Base-by-base conservation (phyloP, 108 stramenopile species). In the Stephanodiscus minutulus region DNA sequence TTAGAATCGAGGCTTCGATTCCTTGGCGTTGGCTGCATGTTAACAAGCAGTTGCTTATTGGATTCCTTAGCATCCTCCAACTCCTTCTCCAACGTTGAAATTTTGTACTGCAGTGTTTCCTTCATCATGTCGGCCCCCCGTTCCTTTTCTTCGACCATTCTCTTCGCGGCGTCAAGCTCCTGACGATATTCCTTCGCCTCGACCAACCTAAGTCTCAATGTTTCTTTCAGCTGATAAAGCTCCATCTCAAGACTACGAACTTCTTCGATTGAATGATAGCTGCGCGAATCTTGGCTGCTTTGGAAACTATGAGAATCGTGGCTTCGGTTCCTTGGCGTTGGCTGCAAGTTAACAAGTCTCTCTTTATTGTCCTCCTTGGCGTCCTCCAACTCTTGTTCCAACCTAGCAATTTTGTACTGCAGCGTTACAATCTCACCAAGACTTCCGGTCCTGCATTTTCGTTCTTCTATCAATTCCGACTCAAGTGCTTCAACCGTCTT, bases 311-410 rank as follows among this genome's bases (percentile, higher is more conserved):
- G 52, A 74, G 39, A 17, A 43, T 43, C 58, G 5, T 17, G 39
- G 11, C 39, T 39, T 62, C 22, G 22, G 15, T 18, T 35, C 2
- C 35, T 28, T 31, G 27, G 52, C 29, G 62, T 22, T 7, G 13
- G 36, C 33, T 17, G 20, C 64, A 49, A 52, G 18, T 6, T 3
- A 20, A 20, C 18, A 18, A 24, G 50, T 56, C 7, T 28, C 24
- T 56, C 27, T 10, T 56, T 29, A 31, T 24, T 17, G 4, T 56
- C 28, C 29, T 43, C 74, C 48, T 64, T 31, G 36, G 56, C 56
- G 0, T 55, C 70, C 52, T 78, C 77, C 66, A 72, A 54, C 27
- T 78, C 77, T 18, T 64, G 54, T 41, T 78, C 70, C 65, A 78
- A 67, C 10, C 27, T 53, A 3, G 60, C 63, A n/a, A 78, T 58